Conservation (phyloP, 2,329 filamentous ascomycete genomes). For the Aureobasidium sp. region DNA sequence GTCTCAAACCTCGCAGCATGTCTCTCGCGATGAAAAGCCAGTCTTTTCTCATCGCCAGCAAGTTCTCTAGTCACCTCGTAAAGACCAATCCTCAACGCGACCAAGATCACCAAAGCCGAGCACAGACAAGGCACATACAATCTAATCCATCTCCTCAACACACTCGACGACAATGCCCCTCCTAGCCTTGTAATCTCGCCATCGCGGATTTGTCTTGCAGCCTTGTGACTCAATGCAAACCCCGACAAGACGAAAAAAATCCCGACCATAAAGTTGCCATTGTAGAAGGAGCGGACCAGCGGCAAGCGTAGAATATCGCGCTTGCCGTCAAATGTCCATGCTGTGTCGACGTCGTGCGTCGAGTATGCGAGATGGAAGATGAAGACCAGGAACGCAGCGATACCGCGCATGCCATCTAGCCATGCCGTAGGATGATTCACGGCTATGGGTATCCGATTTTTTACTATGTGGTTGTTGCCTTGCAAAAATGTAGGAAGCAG, state of each 20-base stretch:
- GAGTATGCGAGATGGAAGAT: constrained; percentile 18
- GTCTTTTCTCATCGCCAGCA: too few species aligned
- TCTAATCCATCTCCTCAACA: too few species aligned
- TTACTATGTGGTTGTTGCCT: too few species aligned
- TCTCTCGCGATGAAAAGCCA: too few species aligned
- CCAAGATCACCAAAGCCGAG: too few species aligned
- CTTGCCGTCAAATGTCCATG: constrained; percentile 6
- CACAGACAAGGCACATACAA: too few species aligned
- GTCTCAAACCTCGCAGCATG: too few species aligned
- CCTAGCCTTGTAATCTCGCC: too few species aligned
- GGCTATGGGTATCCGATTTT: too few species aligned
- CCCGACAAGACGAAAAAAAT: constrained; percentile 58
- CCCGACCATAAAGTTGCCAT: constrained; percentile 50
- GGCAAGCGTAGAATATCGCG: constrained; percentile 40
- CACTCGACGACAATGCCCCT: too few species aligned
- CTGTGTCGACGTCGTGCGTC: constrained; percentile 10
- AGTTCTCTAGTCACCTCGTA: too few species aligned
- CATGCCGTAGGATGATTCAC: constrained; percentile 18
- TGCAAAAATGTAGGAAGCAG: neutral
- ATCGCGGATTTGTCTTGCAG: neutral
- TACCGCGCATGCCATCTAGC: constrained; percentile 21
- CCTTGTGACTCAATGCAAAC: constrained; percentile 49
- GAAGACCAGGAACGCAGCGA: constrained; percentile 21
- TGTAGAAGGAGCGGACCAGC: constrained; percentile 48
- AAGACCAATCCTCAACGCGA: too few species aligned